Conservation (phyloP, 148 eudicot genomes). For the Chenopodium quinoa region DNA sequence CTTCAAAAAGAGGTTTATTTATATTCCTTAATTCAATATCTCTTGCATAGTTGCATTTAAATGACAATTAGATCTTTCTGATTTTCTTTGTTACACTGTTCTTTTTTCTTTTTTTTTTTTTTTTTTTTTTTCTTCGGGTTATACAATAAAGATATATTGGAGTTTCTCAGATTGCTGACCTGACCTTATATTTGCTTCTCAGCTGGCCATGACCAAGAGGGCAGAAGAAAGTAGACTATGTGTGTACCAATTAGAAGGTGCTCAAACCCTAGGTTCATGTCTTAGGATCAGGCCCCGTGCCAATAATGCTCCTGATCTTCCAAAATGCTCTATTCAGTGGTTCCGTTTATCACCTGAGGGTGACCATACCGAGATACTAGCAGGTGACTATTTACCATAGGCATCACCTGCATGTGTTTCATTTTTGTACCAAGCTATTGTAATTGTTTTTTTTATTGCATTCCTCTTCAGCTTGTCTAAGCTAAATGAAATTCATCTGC, state of each 20-base stretch:
- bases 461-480: not conserved
- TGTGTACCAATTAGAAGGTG: conserved; percentile 65
- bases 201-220: conserved; percentile 81
- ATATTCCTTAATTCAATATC: not conserved
- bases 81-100: not conserved
- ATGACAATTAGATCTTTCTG: not conserved
- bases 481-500: not conserved
- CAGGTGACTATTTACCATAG: conserved; percentile 46
- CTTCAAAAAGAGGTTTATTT: conserved; percentile 83
- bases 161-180: not conserved
- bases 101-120: not conserved
- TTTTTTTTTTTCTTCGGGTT: not conserved
- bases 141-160: not conserved
- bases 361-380: conserved; percentile 71
- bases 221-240: conserved; percentile 67
- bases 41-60: not conserved
- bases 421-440: not conserved
- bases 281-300: conserved; percentile 64
- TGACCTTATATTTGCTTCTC: conserved; percentile 19
- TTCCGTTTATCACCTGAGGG: conserved; percentile 77
- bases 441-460: not conserved
- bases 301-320: conserved; percentile 68
- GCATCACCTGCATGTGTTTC: not conserved
- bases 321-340: conserved; percentile 90
- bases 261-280: conserved; percentile 74